Evolutionary conservation across 331 rosid genomes (phyloP).

Genomic region (Cucumis variabilis): DNA sequence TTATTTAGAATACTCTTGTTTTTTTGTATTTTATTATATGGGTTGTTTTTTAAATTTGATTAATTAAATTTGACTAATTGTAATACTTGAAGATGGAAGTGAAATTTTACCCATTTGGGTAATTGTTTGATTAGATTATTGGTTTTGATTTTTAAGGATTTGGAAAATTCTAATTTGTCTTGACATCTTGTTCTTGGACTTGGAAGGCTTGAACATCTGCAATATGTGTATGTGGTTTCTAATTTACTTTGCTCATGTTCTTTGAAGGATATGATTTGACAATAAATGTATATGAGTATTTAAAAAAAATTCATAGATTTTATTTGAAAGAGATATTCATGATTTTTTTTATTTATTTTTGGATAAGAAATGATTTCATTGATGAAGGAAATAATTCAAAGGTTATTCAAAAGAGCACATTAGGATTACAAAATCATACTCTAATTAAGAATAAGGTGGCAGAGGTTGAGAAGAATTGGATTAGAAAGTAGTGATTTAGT

Average conservation of each 20-base stretch:
- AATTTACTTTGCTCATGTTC: not conserved
- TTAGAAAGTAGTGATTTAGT: not conserved
- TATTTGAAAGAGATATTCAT: not conserved
- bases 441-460: too few species aligned
- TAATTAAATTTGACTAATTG: not conserved
- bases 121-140: not conserved
- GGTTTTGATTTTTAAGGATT: constrained; percentile 61
- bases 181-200: constrained; percentile 92
- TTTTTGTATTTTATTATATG: not conserved
- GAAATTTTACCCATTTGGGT: not conserved
- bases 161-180: constrained; percentile 89
- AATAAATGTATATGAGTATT: not conserved
- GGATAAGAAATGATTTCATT: too few species aligned
- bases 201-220: constrained; percentile 84
- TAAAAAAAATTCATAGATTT: not conserved
- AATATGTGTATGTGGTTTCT: constrained; percentile 68
- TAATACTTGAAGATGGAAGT: not conserved
- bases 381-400: too few species aligned
- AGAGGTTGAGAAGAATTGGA: too few species aligned
- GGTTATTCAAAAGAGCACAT: too few species aligned
- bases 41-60: not conserved
- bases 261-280: not conserved
- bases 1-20: not conserved
- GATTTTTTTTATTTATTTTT: too few species aligned
- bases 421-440: too few species aligned